phyloP scores from a whole-genome alignment of 2,329 filamentous ascomycete species.

The Akanthomyces dipterigenus region DNA sequence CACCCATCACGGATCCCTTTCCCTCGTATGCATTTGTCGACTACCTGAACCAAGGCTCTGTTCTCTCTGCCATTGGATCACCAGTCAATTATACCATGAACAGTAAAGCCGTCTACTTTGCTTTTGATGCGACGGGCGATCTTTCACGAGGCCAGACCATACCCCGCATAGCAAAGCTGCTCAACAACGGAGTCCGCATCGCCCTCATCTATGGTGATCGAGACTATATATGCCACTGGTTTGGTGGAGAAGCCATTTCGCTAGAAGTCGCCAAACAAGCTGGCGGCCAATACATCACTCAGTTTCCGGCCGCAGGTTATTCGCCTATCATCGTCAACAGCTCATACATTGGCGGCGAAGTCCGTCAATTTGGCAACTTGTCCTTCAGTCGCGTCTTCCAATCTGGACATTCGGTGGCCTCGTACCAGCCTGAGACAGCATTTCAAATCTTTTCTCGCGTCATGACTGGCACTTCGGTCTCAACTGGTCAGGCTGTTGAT shows the following conservation, averaged over 20 bases:
- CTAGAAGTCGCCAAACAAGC: conserved; percentile 50
- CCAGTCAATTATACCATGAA: conserved; percentile 52
- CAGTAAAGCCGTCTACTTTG: conserved; percentile 38
- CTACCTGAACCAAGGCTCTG: conserved; percentile 55
- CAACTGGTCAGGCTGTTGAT: conserved; percentile 47
- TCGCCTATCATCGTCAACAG: conserved; percentile 63
- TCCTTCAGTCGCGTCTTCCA: conserved; percentile 62
- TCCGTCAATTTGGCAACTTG: conserved; percentile 70
- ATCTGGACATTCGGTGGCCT: conserved; percentile 56
- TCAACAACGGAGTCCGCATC: conserved; percentile 58
- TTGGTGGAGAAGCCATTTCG: conserved; percentile 69
- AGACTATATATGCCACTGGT: conserved; percentile 60
- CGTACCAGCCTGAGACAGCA: conserved; percentile 54
- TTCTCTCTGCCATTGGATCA: conserved; percentile 55
- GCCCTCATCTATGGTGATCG: conserved; percentile 64
- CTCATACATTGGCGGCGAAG: conserved; percentile 62
- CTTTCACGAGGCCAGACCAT: conserved; percentile 58
- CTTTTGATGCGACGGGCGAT: conserved; percentile 48
- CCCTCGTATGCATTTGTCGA: conserved; percentile 54
- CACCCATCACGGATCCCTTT: conserved; percentile 50
- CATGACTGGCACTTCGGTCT: conserved; percentile 47
- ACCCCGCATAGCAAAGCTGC: conserved; percentile 50
- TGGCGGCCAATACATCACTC: conserved; percentile 37
- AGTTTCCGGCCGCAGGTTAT: conserved; percentile 64
- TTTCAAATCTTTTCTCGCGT: conserved; percentile 56